Evolutionary conservation across 352 stramenopile species (phyloP).

Genomic region (Phytopythium aichiense): DNA sequence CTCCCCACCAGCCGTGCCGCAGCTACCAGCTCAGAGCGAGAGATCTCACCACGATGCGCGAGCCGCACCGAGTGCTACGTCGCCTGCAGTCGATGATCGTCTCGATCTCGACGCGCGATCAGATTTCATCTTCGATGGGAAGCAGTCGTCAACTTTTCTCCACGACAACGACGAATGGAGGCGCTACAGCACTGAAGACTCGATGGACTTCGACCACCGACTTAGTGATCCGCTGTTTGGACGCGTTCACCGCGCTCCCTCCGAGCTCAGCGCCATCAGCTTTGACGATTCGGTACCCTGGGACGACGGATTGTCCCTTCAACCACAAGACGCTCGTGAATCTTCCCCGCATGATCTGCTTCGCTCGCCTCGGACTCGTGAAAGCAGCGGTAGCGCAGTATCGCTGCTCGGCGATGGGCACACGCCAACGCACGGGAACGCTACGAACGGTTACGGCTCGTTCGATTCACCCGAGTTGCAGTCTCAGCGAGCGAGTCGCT

Average conservation of each 20-base stretch:
- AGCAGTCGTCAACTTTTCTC: not conserved
- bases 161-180: conserved; percentile 18
- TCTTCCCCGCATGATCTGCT: not conserved
- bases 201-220: conserved; percentile 11
- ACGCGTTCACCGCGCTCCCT: conserved; percentile 14
- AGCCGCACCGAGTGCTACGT: not conserved
- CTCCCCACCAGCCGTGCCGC: not conserved
- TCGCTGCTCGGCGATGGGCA: not conserved
- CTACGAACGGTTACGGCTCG: conserved; percentile 1
- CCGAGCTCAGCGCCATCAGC: conserved; percentile 70
- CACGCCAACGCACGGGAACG: not conserved
- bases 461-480: conserved; percentile 3
- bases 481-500: not conserved
- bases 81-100: conserved; percentile 16
- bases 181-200: conserved; percentile 4
- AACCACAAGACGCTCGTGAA: conserved; percentile 16
- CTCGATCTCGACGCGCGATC: conserved; percentile 42
- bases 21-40: too few relatives aligned
- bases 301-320: conserved; percentile 46
- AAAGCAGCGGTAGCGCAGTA: not conserved
- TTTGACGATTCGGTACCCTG: conserved; percentile 79
- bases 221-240: conserved; percentile 11
- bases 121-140: conserved; percentile 33
- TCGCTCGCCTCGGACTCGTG: not conserved
- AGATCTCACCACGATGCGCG: not conserved